phyloP scores from a whole-genome alignment of 2,329 filamentous ascomycete genomes.

The Torrubiellomyces zombiae region DNA sequence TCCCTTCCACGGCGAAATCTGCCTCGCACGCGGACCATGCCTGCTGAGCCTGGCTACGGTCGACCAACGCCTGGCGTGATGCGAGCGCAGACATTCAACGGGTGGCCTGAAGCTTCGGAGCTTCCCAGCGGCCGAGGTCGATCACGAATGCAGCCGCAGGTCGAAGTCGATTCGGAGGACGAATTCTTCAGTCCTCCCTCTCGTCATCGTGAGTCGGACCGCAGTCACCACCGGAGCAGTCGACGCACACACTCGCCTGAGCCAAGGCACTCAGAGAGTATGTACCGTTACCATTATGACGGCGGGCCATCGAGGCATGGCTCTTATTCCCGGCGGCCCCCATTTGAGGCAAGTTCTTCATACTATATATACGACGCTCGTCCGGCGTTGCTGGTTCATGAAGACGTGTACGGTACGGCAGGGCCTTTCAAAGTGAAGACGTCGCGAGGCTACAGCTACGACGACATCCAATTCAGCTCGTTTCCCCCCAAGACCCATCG shows the following conservation, averaged over 20 bases:
- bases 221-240: slow-evolving; percentile 18
- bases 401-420: slow-evolving; percentile 12
- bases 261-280: slow-evolving; percentile 7
- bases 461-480: slow-evolving; percentile 17
- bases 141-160: slow-evolving; percentile 19
- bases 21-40: slow-evolving; percentile 19
- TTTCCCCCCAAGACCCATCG: too few relatives aligned
- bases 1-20: slow-evolving; percentile 18
- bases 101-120: slow-evolving; percentile 8
- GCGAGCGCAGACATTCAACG: slow-evolving; percentile 18
- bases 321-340: slow-evolving; percentile 12
- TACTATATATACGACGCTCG: slow-evolving; percentile 14
- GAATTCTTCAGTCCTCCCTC: slow-evolving; percentile 17
- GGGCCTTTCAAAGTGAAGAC: slow-evolving; percentile 18
- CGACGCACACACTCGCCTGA: slow-evolving; percentile 20
- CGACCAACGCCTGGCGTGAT: slow-evolving; percentile 13
- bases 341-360: slow-evolving; percentile 6
- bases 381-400: slow-evolving; percentile 14
- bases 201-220: slow-evolving; percentile 16
- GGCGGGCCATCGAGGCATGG: slow-evolving; percentile 11
- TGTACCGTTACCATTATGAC: slow-evolving; percentile 15
- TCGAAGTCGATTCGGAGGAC: slow-evolving; percentile 16
- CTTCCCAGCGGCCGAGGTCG: slow-evolving; percentile 20
- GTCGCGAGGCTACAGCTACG: slow-evolving; percentile 12
- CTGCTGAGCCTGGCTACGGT: slow-evolving; percentile 11